These are phyloP conservation scores for Stenocarpella maydis DNA, from an alignment of 2,329 filamentous ascomycete species.

Conservation along the genomic window DNA sequence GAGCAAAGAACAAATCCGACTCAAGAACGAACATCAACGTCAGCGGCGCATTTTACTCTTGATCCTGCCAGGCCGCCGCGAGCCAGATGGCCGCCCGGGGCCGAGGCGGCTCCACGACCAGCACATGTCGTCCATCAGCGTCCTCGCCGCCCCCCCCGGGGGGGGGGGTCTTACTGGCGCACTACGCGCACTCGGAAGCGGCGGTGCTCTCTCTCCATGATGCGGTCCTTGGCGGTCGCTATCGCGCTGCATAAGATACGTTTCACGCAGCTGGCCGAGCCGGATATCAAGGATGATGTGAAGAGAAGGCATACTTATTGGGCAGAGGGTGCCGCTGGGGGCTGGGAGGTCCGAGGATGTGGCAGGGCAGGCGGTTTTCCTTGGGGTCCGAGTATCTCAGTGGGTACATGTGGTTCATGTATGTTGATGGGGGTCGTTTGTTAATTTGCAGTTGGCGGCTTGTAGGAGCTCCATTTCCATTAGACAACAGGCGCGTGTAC, in stretches of 20 bases:
- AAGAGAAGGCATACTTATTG: conserved; percentile 71
- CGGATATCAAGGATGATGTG: conserved; percentile 68
- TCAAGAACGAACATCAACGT: conserved; percentile 66
- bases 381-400: conserved; percentile 61
- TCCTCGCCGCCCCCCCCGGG: conserved; percentile 52
- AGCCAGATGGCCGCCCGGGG: conserved; percentile 66
- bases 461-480: too few relatives aligned
- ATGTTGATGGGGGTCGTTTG: too few relatives aligned
- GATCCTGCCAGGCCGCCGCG: conserved; percentile 69
- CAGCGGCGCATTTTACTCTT: conserved; percentile 71
- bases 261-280: conserved; percentile 75
- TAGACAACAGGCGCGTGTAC: too few relatives aligned
- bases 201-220: conserved; percentile 72
- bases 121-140: conserved; percentile 66
- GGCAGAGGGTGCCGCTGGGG: conserved; percentile 71
- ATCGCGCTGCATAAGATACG: conserved; percentile 71
- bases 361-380: conserved; percentile 75
- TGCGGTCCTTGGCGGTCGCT: conserved; percentile 73
- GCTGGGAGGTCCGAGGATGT: conserved; percentile 69
- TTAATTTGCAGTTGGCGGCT: conserved; percentile 63
- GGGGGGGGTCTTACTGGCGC: conserved; percentile 58
- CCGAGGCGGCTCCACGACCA: conserved; percentile 70
- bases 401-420: conserved; percentile 74
- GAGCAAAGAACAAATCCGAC: conserved; percentile 65
- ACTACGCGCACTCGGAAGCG: conserved; percentile 79